A percentile compares a stretch with the other conserved stretches of the same genome.
Conservation (phyloP, 2,329 filamentous ascomycete genomes). For the Knoxdaviesia capensis region DNA sequence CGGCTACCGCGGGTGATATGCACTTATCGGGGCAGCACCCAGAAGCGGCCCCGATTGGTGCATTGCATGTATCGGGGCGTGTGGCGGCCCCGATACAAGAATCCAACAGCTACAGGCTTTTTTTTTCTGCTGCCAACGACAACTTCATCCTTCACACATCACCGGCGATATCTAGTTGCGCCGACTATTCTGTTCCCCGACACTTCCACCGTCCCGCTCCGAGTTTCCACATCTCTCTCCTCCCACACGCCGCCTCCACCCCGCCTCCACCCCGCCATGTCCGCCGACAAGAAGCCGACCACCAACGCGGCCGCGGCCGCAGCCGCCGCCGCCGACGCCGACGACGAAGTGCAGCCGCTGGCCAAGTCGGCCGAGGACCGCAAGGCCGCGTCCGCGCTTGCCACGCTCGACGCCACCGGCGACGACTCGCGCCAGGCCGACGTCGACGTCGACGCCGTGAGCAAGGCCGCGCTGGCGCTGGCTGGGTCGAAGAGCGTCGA, state of each 20-base stretch:
- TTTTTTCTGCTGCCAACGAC: too few species aligned
- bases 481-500: constrained; percentile 9
- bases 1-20: too few species aligned
- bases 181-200: too few species aligned
- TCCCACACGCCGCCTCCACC: not conserved
- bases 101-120: too few species aligned
- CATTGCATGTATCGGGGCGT: too few species aligned
- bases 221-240: not conserved
- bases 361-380: constrained; percentile 55
- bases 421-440: constrained; percentile 24
- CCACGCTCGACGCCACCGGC: constrained; percentile 39
- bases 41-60: too few species aligned
- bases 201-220: too few species aligned
- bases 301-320: constrained; percentile 27
- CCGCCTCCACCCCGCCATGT: not conserved
- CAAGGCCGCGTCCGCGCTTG: constrained; percentile 56
- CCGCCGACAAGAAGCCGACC: constrained; percentile 30
- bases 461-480: constrained; percentile 50
- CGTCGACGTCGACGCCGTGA: constrained; percentile 50
- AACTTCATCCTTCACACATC: too few species aligned
- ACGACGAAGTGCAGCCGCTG: constrained; percentile 28
- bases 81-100: too few species aligned
- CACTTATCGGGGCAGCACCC: too few species aligned
- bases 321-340: constrained; percentile 33
- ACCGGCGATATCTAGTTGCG: too few species aligned